These are phyloP conservation scores for Pittosporum tobira DNA, from an alignment of 129 eudicot genomes.

Conservation along the genomic window DNA sequence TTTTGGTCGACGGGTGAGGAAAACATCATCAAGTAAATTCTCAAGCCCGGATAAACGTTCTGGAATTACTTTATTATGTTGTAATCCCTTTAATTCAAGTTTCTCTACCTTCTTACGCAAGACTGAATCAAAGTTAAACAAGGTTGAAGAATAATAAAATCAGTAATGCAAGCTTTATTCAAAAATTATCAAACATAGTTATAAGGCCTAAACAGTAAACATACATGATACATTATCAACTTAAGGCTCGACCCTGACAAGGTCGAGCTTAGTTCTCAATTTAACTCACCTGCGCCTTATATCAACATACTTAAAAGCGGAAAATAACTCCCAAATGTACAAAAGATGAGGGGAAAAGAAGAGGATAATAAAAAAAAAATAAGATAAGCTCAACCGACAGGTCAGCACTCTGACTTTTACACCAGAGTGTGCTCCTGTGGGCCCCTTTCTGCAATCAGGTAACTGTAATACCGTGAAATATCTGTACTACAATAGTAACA, in stretches of 20 bases:
- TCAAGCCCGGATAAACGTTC: slow-evolving; percentile 32
- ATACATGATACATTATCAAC: neutral
- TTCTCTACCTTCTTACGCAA: slow-evolving; percentile 51
- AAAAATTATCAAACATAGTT: neutral
- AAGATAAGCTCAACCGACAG: too few relatives aligned
- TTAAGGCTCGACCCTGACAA: neutral
- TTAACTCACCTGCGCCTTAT: too few relatives aligned
- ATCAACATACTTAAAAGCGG: too few relatives aligned
- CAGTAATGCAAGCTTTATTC: neutral
- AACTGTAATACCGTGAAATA: too few relatives aligned
- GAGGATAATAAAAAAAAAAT: too few relatives aligned
- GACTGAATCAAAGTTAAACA: slow-evolving; percentile 35
- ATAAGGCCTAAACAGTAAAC: neutral
- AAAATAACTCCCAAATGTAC: too few relatives aligned
- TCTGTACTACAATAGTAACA: too few relatives aligned
- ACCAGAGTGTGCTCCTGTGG: too few relatives aligned
- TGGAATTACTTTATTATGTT: slow-evolving; percentile 24
- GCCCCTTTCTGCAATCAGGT: too few relatives aligned
- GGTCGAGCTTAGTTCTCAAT: neutral
- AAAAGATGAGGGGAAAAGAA: too few relatives aligned
- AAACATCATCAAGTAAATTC: slow-evolving; percentile 47
- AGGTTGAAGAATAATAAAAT: neutral
- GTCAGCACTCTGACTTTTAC: too few relatives aligned
- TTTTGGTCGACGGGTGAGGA: slow-evolving; percentile 48
- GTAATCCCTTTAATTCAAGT: slow-evolving; percentile 52